Conservation (phyloP, 306 rosid species). For the Herpetospermum pedunculosum region DNA sequence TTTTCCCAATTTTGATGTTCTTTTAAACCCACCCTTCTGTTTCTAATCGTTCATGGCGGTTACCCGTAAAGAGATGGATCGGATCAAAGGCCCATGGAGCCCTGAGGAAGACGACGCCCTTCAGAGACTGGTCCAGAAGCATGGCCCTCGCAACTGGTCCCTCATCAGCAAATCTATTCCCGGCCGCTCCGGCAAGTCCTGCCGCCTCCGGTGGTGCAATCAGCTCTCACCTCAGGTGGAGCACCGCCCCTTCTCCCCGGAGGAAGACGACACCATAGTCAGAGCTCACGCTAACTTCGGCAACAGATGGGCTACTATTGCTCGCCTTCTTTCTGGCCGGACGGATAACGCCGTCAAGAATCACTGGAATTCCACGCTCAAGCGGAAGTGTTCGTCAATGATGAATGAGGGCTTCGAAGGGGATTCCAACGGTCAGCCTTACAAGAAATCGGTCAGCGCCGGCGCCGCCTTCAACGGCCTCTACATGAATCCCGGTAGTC, state of each 20-base stretch:
- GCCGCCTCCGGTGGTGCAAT: slow-evolving; percentile 93
- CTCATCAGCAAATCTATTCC: slow-evolving; percentile 76
- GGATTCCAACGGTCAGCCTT: slow-evolving; percentile 28
- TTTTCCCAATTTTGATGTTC: not conserved
- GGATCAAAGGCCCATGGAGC: slow-evolving; percentile 97
- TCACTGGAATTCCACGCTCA: slow-evolving; percentile 96
- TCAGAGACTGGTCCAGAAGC: slow-evolving; percentile 62
- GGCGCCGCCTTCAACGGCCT: slow-evolving; percentile 61
- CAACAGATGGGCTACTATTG: slow-evolving; percentile 95
- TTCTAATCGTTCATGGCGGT: slow-evolving; percentile 6
- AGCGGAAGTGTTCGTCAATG: slow-evolving; percentile 56
- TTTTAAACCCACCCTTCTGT: not conserved
- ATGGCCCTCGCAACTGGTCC: slow-evolving; percentile 90
- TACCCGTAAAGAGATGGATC: slow-evolving; percentile 54
- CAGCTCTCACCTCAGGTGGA: slow-evolving; percentile 96
- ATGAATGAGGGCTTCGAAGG: slow-evolving; percentile 26
- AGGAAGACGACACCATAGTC: slow-evolving; percentile 82
- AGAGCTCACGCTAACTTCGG: slow-evolving; percentile 91
- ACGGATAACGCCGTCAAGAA: slow-evolving; percentile 97
- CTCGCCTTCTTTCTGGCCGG: slow-evolving; percentile 73
- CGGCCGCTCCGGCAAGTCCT: slow-evolving; percentile 87
- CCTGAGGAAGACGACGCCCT: slow-evolving; percentile 90
- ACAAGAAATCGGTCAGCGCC: slow-evolving; percentile 61
- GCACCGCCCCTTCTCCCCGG: slow-evolving; percentile 74
- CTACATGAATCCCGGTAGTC: slow-evolving; percentile 59